Evolutionary conservation across 202 grass and related monocot genomes (phyloP).

Genomic region (Saccharum hybrid): DNA sequence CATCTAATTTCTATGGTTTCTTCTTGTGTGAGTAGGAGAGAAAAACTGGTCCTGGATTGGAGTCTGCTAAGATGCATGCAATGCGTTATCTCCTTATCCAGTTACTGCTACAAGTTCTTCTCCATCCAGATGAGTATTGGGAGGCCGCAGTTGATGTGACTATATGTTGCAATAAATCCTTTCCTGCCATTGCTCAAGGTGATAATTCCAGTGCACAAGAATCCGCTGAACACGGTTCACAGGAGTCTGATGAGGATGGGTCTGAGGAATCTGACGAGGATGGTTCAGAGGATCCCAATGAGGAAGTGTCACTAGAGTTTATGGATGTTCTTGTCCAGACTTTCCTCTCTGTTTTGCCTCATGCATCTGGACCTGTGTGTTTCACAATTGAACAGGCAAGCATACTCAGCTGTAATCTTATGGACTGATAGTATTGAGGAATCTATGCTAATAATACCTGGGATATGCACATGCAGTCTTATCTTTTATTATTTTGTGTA

Average conservation of each 20-base stretch:
- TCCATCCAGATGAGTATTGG: conserved; percentile 80
- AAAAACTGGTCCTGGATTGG: conserved; percentile 60
- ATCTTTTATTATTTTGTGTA: background rate
- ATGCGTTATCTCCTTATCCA: conserved; percentile 94
- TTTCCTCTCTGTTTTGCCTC: conserved; percentile 82
- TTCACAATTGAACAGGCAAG: conserved; percentile 90
- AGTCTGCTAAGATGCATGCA: conserved; percentile 77
- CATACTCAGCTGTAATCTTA: conserved; percentile 20
- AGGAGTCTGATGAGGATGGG: conserved; percentile 38
- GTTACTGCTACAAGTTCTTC: conserved; percentile 84
- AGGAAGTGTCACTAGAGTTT: conserved; percentile 58
- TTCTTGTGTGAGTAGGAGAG: conserved; percentile 66
- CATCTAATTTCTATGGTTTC: conserved; percentile 40
- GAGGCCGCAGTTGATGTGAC: conserved; percentile 82
- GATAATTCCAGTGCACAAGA: conserved; percentile 51
- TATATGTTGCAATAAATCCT: conserved; percentile 93
- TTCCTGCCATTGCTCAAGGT: conserved; percentile 54
- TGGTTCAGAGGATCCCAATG: conserved; percentile 42
- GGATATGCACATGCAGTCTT: conserved; percentile 5
- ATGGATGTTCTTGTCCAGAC: conserved; percentile 94
- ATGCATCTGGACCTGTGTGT: conserved; percentile 77
- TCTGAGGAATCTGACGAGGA: conserved; percentile 37
- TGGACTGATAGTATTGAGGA: background rate
- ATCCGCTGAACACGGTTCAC: conserved; percentile 37
- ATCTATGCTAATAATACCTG: conserved; percentile 3